Conservation (phyloP, 768 basidiomycete species). For the Jaapia argillacea region DNA sequence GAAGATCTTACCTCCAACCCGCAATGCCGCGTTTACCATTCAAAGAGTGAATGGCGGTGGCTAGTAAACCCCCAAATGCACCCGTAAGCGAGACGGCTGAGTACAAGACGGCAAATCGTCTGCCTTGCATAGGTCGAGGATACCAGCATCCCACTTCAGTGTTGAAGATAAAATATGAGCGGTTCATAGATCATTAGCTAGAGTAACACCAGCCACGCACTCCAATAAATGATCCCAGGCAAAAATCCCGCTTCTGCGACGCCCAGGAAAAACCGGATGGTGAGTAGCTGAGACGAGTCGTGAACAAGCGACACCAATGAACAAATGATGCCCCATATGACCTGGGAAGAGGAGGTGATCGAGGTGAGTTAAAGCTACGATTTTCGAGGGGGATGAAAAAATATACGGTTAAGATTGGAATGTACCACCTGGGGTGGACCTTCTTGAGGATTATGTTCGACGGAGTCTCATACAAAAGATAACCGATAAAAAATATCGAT, state of each 20-base stretch:
- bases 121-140: constrained; percentile 3
- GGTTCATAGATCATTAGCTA: neutral
- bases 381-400: neutral
- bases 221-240: constrained; percentile 25
- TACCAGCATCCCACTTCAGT: constrained; percentile 8
- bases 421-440: constrained; percentile 8
- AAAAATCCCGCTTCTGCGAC: constrained; percentile 28
- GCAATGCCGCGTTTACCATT: constrained; percentile 26
- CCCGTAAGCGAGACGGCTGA: constrained; percentile 27
- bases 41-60: constrained; percentile 27
- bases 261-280: constrained; percentile 17
- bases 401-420: constrained; percentile 5
- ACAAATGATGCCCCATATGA: constrained; percentile 22
- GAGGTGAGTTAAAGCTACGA: neutral
- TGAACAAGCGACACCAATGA: constrained; percentile 16
- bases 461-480: constrained; percentile 16
- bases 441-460: constrained; percentile 16
- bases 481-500: constrained; percentile 11
- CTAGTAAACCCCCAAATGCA: constrained; percentile 25
- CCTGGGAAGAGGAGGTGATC: constrained; percentile 5
- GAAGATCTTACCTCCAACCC: constrained; percentile 20
- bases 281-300: constrained; percentile 14
- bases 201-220: constrained; percentile 6
- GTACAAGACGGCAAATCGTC: constrained; percentile 24
- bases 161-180: neutral